Evolutionary conservation across 495 filamentous ascomycete species (phyloP), one percentile per base, ranked within the genome.

Genomic region (Lophiostoma macrostomum): DNA sequence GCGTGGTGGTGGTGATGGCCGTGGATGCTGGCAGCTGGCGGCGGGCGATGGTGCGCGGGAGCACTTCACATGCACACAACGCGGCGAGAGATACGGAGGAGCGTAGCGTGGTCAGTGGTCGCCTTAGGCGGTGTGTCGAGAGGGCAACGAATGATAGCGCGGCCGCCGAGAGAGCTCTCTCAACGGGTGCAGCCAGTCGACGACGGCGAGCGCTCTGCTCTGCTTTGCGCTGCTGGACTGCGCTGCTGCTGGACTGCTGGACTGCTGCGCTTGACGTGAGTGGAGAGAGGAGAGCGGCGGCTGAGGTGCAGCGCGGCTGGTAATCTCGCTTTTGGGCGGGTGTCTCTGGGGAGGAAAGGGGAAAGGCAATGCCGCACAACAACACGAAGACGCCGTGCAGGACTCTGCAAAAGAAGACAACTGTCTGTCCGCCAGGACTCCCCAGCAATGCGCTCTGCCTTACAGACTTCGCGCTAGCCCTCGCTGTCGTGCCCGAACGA

Each of bases 291-390:
- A 28, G 50, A 43, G 29, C 20, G 35, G 38, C 38, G 38, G 29
- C 29, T 42, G 36, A 30, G 36, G 22, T 20, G 38, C 24, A 41
- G 16, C 32, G 20, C 32, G 8, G 23, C 5, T 31, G 44, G 28
- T 27, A 53, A 53, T 53, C 50, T 53, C 50, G 50, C 50, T 53
- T 44, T 35, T 14, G 22, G 50, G n/a, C n/a, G n/a, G n/a, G n/a
- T n/a, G n/a, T 43, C 28, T 25, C 24, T 41, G 20, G 20, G n/a
- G 25, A 45, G 30, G 8, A 28, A 28, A 51, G 48, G 37, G 37
- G 37, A 32, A 19, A n/a, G 14, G 25, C 24, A 29, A 22, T 19
- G 27, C 29, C 16, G 25, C 22, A 45, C 42, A 31, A 45, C 42
- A 45, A 24, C 38, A 6, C 29, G 29, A n/a, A n/a, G n/a, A n/a